A percentile compares a stretch with the other conserved stretches of the same genome.
These are phyloP conservation scores for Boletus rubropictus DNA, from an alignment of 768 basidiomycete species.

Conservation along the genomic window DNA sequence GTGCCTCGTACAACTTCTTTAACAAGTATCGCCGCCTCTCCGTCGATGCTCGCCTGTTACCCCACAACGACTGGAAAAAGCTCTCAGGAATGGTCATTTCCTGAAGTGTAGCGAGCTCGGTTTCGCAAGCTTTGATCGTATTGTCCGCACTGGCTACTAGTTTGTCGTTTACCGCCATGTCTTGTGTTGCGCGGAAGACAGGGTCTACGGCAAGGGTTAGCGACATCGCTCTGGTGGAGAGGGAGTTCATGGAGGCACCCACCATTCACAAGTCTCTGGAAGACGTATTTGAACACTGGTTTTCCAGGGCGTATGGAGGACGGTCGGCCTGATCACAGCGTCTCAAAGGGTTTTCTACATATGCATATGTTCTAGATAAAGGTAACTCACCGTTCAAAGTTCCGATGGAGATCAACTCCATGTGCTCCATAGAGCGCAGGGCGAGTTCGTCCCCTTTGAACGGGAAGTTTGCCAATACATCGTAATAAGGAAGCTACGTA, in stretches of 20 bases:
- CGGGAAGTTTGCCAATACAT: slow-evolving; percentile 73
- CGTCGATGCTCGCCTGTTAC: slow-evolving; percentile 44
- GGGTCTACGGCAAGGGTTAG: slow-evolving; percentile 43
- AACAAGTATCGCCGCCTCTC: slow-evolving; percentile 63
- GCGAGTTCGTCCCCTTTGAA: slow-evolving; percentile 89
- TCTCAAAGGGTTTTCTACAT: not conserved
- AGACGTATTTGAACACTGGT: slow-evolving; percentile 83
- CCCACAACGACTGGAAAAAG: slow-evolving; percentile 38
- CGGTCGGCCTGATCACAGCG: slow-evolving; percentile 60
- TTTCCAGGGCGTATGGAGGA: slow-evolving; percentile 83
- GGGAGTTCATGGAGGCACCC: slow-evolving; percentile 8
- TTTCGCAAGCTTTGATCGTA: slow-evolving; percentile 66
- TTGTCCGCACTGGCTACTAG: slow-evolving; percentile 52
- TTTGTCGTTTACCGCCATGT: slow-evolving; percentile 74
- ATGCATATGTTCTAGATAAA: not conserved
- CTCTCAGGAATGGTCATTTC: slow-evolving; percentile 52
- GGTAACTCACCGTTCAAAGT: slow-evolving; percentile 58
- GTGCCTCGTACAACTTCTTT: slow-evolving; percentile 67
- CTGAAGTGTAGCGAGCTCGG: slow-evolving; percentile 64
- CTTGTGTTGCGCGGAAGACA: slow-evolving; percentile 75
- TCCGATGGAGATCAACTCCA: slow-evolving; percentile 77
- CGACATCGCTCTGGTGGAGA: not conserved
- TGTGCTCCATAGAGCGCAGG: slow-evolving; percentile 80
- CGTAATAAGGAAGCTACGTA: slow-evolving; percentile 70
- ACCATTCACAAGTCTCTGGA: slow-evolving; percentile 78